Conservation (phyloP, 805 yeast species). For the Scheffersomyces lignosus region DNA sequence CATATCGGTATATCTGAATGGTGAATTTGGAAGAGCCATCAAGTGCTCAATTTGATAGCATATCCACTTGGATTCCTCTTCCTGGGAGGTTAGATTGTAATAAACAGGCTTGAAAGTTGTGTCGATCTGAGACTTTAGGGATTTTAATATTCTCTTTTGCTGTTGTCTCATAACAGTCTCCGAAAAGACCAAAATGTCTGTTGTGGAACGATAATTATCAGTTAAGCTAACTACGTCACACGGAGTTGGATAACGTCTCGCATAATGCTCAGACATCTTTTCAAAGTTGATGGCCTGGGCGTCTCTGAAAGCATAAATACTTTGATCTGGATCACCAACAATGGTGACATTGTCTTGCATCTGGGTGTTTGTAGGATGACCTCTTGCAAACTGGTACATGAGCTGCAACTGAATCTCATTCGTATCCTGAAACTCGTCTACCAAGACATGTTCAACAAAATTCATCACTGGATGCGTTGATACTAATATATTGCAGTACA, state of each 20-base stretch:
- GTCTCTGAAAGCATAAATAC: slow-evolving; percentile 85
- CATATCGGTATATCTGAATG: slow-evolving; percentile 57
- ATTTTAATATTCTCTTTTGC: slow-evolving; percentile 41
- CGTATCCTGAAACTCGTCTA: slow-evolving; percentile 96
- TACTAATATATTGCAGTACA: slow-evolving; percentile 54
- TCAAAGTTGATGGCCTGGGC: slow-evolving; percentile 71
- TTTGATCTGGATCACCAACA: slow-evolving; percentile 97
- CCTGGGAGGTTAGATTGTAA: slow-evolving; percentile 37
- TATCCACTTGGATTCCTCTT: slow-evolving; percentile 59
- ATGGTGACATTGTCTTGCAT: slow-evolving; percentile 64
- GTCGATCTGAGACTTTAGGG: slow-evolving; percentile 47
- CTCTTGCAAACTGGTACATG: slow-evolving; percentile 47
- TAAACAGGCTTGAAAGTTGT: slow-evolving; percentile 49
- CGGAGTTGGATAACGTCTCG: slow-evolving; percentile 12
- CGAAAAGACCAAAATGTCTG: slow-evolving; percentile 61
- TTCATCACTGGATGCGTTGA: slow-evolving; percentile 45
- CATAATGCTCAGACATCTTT: slow-evolving; percentile 48
- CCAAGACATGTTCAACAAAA: slow-evolving; percentile 66
- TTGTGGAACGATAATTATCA: slow-evolving; percentile 81
- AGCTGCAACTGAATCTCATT: slow-evolving; percentile 73
- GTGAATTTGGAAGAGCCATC: slow-evolving; percentile 38
- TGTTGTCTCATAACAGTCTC: slow-evolving; percentile 67
- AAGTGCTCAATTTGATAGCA: slow-evolving; percentile 55
- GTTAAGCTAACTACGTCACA: slow-evolving; percentile 46
- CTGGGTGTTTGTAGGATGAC: slow-evolving; percentile 28